Conservation (phyloP, 352 stramenopile species). For the Thalassiosira hispida region DNA sequence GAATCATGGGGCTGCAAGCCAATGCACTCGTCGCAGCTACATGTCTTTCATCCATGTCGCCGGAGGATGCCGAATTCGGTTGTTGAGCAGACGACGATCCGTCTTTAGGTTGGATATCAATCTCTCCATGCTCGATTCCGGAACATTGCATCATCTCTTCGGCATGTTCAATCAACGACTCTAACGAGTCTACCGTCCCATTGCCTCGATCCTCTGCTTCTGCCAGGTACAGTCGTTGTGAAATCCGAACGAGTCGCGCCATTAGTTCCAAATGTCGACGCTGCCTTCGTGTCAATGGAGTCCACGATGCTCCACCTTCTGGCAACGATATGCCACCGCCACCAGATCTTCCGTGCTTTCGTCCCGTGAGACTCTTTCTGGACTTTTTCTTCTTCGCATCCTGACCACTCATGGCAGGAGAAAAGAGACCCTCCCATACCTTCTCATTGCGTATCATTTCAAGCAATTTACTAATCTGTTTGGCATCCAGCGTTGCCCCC, state of each 20-base stretch:
- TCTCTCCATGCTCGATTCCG: slow-evolving; percentile 49
- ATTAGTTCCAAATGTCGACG: slow-evolving; percentile 74
- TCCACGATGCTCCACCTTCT: slow-evolving; percentile 51
- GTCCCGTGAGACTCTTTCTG: slow-evolving; percentile 17
- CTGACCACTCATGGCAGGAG: slow-evolving; percentile 10
- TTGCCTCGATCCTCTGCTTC: slow-evolving; percentile 48
- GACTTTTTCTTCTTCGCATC: slow-evolving; percentile 25
- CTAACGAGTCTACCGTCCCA: slow-evolving; percentile 25
- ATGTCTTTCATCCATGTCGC: slow-evolving; percentile 22
- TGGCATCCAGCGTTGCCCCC: slow-evolving; percentile 34
- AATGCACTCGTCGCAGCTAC: slow-evolving; percentile 28
- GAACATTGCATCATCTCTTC: slow-evolving; percentile 31
- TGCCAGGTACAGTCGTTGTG: slow-evolving; percentile 67
- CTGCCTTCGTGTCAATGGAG: slow-evolving; percentile 51
- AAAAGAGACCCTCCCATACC: slow-evolving; percentile 56
- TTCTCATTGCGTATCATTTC: slow-evolving; percentile 60
- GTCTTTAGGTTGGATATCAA: slow-evolving; percentile 35
- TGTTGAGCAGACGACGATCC: background rate
- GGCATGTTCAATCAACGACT: slow-evolving; percentile 36
- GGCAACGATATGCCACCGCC: slow-evolving; percentile 14
- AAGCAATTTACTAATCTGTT: slow-evolving; percentile 44
- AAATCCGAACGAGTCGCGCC: slow-evolving; percentile 63
- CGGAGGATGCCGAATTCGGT: background rate
- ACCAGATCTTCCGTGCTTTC: slow-evolving; percentile 22
- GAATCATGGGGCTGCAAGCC: slow-evolving; percentile 51